Evolutionary conservation across 331 rosid species (phyloP), one percentile per base, ranked within the genome.

Genomic region (Rosa hybrid): DNA sequence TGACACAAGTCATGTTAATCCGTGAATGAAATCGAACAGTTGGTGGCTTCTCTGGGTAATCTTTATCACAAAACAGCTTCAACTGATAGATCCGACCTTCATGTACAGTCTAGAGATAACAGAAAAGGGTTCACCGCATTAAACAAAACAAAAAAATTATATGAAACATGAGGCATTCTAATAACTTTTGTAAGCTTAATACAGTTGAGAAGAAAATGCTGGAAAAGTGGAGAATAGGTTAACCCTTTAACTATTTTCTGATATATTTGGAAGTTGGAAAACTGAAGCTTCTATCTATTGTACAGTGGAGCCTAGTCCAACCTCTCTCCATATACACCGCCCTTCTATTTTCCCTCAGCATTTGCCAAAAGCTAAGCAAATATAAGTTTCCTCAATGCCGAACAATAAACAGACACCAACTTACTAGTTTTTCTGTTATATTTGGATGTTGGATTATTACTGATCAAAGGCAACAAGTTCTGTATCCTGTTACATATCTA

Each of bases 31-130:
- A 84, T 13, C 85, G 87, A 77, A 84, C 87, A 84, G 69, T 84
- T 34, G 87, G 87, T 65, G 85, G 85, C 82, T 77, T 84, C 85
- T 84, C 87, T 0, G 87, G 87, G 80, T 84, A 84, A 62, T 84
- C 87, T 75, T 84, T 84, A 81, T 84, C 87, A 81, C 87, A 84
- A 62, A 84, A 84, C 59, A 84, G 75, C 82, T 84, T 84, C 84
- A 84, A 79, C 69, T 84, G 87, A 77, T 84, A 84, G 72, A 84
- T 84, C 39, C 85, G 84, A 73, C 87, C 87, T 68, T 84, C 87
- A 77, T 84, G 87, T 49, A 84, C 87, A 50, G 87, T 84, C 87
- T 84, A 34, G 25, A 68, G 30, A 48, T 12, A 38, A 57, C 34
- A 67, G 3, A 17, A 49, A 70, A 71, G 50, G 34, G 17, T n/a